A percentile compares a stretch with the other conserved stretches of the same genome.
Conservation (phyloP, 805 yeast genomes). For the Yamadazyma akitaensis region DNA sequence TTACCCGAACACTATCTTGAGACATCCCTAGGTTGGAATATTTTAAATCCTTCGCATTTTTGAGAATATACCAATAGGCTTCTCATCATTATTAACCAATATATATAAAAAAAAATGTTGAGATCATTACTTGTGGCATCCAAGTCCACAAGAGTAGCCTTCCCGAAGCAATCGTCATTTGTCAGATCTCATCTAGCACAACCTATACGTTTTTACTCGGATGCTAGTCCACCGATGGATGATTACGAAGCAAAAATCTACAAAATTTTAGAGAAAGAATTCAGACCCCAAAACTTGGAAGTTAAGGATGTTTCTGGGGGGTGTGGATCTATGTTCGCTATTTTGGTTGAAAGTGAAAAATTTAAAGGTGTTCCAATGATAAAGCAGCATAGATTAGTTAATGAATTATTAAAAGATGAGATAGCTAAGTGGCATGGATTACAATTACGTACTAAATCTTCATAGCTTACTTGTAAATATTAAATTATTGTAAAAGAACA, state of each 20-base stretch:
- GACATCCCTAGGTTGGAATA: conserved; percentile 2
- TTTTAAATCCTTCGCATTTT: neutral
- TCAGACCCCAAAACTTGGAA: conserved; percentile 58
- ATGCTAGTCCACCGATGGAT: conserved; percentile 31
- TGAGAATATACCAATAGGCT: conserved; percentile 1
- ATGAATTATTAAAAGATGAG: conserved; percentile 76
- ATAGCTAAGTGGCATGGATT: conserved; percentile 93
- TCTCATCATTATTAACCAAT: conserved; percentile 5
- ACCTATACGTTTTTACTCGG: conserved; percentile 4
- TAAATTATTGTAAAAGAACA: neutral
- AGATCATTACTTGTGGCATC: neutral
- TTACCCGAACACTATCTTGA: conserved; percentile 59
- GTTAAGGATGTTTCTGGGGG: conserved; percentile 89
- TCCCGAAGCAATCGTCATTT: neutral
- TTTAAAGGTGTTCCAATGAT: conserved; percentile 82
- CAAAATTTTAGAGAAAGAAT: conserved; percentile 48
- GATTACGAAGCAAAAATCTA: conserved; percentile 65
- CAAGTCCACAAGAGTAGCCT: neutral
- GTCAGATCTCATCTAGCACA: neutral
- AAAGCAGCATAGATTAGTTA: conserved; percentile 90
- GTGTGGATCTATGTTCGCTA: conserved; percentile 97
- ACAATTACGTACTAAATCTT: conserved; percentile 67
- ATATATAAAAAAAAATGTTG: neutral
- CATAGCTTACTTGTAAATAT: conserved; percentile 5
- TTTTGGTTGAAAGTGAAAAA: conserved; percentile 63